Base-by-base conservation (phyloP, 1,139 yeast genomes). In the Pichia norvegensis region DNA sequence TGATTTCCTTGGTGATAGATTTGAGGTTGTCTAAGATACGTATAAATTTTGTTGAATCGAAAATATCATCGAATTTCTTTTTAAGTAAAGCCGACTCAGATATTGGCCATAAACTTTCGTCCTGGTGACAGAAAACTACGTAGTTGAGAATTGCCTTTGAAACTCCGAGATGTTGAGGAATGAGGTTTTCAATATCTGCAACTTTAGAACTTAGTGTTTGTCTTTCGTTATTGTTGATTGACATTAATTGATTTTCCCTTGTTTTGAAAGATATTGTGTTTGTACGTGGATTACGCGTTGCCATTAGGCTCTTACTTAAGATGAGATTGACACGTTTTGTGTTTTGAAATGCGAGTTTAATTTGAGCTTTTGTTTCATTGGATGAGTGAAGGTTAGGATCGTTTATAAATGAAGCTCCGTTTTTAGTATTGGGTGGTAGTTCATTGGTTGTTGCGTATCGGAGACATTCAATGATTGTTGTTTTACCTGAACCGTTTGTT, bases 401-500 rank as follows among this genome's bases (percentile, higher is more conserved):
- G 61, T 90, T 94, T 6, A 94, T 79, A 62, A 94, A 94, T 1
- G 57, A 54, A 1, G 97, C 97, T 4, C 97, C 97, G 44, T 95
- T 96, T 63, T 86, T 88, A 41, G 94, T 81, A 59, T 90, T 90
- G 2, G 98, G 98, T 0, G 99, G 99, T 51, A 90, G 68, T 58
- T 85, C 94, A 6, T 98, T 98, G 0, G 98, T 92, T 13, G 98
- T 86, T 20, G 95, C 94, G 63, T 90, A 92, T 60, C 88, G 80
- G 50, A 94, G 69, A 61, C 97, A 88, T 63, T 94, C 99, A 51
- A 94, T 94, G 46, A 94, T 82, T 1, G 98, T 90, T 51, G 99
- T 94, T 63, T 94, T 94, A n/a, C 99, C 99, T 36, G 96, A 84
- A 37, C 98, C 99, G 66, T 94, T 94, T 50, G 85, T 87, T 0